A percentile compares a stretch with the other conserved stretches of the same genome.
These are phyloP conservation scores for Nitzschia sp. DNA, from an alignment of 108 stramenopile species.

Conservation along the genomic window DNA sequence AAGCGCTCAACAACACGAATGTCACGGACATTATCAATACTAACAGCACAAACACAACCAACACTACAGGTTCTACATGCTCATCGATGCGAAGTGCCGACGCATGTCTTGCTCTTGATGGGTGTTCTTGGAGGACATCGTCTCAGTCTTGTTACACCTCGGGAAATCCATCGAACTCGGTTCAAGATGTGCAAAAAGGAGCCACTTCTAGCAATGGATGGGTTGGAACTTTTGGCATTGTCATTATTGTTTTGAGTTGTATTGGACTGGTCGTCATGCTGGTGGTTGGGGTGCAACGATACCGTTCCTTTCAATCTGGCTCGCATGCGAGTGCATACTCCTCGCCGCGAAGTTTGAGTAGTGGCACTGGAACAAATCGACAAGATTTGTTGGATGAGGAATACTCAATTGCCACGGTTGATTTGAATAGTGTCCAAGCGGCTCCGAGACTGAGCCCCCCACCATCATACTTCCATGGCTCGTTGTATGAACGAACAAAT, in stretches of 20 bases:
- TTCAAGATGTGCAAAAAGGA: neutral
- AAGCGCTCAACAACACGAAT: too few relatives aligned
- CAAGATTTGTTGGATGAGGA: too few relatives aligned
- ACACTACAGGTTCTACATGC: neutral
- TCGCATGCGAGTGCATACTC: neutral
- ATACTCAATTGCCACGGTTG: too few relatives aligned
- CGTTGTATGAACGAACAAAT: too few relatives aligned
- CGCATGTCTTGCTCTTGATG: neutral
- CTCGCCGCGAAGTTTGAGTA: neutral
- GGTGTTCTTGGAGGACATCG: neutral
- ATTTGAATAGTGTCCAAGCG: too few relatives aligned
- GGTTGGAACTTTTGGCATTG: neutral
- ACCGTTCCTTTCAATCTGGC: neutral
- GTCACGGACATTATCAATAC: too few relatives aligned
- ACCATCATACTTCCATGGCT: too few relatives aligned
- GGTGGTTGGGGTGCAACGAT: slow-evolving; percentile 1
- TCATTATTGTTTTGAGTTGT: neutral
- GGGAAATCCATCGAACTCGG: neutral
- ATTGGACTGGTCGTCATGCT: neutral
- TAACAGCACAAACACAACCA: too few relatives aligned
- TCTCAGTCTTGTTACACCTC: slow-evolving; percentile 1
- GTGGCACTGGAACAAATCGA: too few relatives aligned
- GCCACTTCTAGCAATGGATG: neutral
- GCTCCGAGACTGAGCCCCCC: too few relatives aligned
- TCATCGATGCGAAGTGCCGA: neutral